Conservation (phyloP, 148 eudicot genomes). For the Cornus controversa region DNA sequence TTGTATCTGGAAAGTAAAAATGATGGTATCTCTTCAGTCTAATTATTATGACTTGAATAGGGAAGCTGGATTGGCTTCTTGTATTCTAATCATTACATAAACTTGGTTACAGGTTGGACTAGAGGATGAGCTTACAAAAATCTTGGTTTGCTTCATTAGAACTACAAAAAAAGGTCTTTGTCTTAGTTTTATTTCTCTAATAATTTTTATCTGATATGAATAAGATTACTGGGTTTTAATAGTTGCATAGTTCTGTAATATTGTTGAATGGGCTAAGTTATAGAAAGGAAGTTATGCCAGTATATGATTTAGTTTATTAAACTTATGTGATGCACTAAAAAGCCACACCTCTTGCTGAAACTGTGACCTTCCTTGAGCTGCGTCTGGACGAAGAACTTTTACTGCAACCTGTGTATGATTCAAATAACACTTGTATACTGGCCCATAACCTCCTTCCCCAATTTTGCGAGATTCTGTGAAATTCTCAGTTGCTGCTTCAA, state of each 20-base stretch:
- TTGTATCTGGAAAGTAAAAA: no score
- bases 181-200: no score
- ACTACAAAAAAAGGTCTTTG: no score
- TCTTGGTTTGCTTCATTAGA: no score
- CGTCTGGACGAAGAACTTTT: conserved; percentile 46
- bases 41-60: no score
- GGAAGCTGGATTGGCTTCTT: no score
- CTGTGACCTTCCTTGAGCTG: conserved; percentile 43
- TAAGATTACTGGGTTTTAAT: no score
- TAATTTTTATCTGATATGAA: no score
- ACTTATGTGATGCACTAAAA: not conserved
- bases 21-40: not conserved
- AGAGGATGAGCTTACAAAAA: no score
- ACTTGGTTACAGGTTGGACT: no score
- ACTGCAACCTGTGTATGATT: conserved; percentile 46
- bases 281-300: not conserved
- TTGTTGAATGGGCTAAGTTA: not conserved
- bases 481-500: conserved; percentile 37
- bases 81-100: no score
- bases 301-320: not conserved
- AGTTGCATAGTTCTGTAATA: no score
- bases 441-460: conserved; percentile 51
- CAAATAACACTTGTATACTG: conserved; percentile 37
- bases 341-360: conserved; percentile 43
- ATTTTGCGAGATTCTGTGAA: conserved; percentile 31